A percentile compares a stretch with the other conserved stretches of the same genome.
Evolutionary conservation across 169 alveolate species (phyloP).

Genomic region (Plasmodium malariae): DNA sequence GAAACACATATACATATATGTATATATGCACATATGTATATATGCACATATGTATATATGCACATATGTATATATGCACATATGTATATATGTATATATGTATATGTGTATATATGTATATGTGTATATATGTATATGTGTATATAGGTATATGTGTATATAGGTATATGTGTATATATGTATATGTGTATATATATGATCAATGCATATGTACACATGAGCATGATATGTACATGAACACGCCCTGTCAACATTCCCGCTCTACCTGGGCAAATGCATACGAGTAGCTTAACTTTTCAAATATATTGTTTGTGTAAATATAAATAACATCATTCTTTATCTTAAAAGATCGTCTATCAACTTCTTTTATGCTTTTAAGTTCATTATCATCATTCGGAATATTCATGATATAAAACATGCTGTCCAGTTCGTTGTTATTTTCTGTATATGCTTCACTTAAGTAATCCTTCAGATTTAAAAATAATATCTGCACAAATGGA

Average conservation of each 20-base stretch:
- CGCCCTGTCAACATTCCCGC: background rate
- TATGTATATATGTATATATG: too few species aligned
- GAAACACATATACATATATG: background rate
- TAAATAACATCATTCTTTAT: slow-evolving; percentile 87
- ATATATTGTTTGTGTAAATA: slow-evolving; percentile 80
- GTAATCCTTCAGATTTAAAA: slow-evolving; percentile 39
- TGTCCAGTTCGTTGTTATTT: slow-evolving; percentile 54
- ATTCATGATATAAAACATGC: slow-evolving; percentile 68
- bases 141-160: too few species aligned
- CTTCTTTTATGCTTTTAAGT: slow-evolving; percentile 66
- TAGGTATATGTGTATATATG: too few species aligned
- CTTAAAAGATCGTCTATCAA: slow-evolving; percentile 81
- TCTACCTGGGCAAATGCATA: slow-evolving; percentile 89
- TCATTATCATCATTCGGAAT: slow-evolving; percentile 22
- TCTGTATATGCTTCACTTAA: slow-evolving; percentile 64
- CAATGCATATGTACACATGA: background rate
- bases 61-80: too few species aligned
- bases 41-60: too few species aligned
- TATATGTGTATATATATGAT: too few species aligned
- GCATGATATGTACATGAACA: background rate
- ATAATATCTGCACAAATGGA: slow-evolving; percentile 16
- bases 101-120: too few species aligned
- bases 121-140: too few species aligned
- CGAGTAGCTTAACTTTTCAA: slow-evolving; percentile 86
- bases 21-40: slow-evolving; percentile 1